Evolutionary conservation across 2,329 filamentous ascomycete species (phyloP), one percentile per base, ranked within the genome.

Genomic region (Hortaea sp.): DNA sequence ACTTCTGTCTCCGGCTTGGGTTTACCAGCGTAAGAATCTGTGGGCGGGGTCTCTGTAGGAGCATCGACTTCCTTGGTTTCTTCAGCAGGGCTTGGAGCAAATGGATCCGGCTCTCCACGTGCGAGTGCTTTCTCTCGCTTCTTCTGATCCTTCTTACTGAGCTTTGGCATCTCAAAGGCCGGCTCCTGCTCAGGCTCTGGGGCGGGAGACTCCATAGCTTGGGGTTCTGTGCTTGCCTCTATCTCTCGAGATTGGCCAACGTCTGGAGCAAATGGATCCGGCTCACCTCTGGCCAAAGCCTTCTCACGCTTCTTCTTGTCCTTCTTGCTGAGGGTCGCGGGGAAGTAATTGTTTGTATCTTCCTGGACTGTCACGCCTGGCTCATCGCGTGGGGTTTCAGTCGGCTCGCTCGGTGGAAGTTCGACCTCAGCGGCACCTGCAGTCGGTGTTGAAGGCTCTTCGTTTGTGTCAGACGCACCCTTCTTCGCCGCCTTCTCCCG

Each of bases 291-390:
- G 9, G 32, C 29, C 29, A 30, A 9, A 11, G 60, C 63, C 59
- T 72, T 73, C 20, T 72, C 69, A 11, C 66, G 63, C 60, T 69
- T 72, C 58, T 71, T 73, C 55, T 68, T 68, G 49, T 75, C 71
- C 58, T 74, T 75, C 56, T 72, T 75, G 58, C 64, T 73, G 39
- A 69, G 51, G 45, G 39, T 42, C 27, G 7, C 20, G 4, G 38
- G 40, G 28, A 29, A 20, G 37, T 39, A 39, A 27, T 39, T 5
- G 5, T 7, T 27, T 20, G 37, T 10, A 10, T 39, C 37, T 13
- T 39, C 37, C 32, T n/a, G n/a, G 9, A n/a, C 7, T n/a, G 9
- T 35, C 3, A 3, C 32, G 7, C n/a, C 4, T n/a, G 32, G n/a
- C 32, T 35, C 32, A 35, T 9, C 32, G 7, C 2, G 37, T 13